phyloP scores from a whole-genome alignment of 1,139 yeast genomes.

The Geotrichum klebahnii region DNA sequence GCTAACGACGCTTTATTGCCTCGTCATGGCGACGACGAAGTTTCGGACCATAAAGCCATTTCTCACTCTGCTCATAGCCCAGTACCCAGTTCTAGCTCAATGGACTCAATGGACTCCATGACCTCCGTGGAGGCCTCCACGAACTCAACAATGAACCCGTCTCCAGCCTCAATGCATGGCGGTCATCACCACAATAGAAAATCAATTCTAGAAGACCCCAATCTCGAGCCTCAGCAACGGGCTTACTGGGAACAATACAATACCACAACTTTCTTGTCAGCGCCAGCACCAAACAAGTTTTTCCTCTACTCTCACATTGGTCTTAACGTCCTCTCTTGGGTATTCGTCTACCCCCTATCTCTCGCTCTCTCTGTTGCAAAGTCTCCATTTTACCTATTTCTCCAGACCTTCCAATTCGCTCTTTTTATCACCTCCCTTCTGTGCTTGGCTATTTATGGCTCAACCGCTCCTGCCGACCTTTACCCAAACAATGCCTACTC shows the following conservation, averaged over 20 bases:
- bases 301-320: constrained; percentile 57
- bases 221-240: constrained; percentile 66
- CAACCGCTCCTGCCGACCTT: constrained; percentile 56
- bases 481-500: constrained; percentile 77
- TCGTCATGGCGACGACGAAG: constrained; percentile 7
- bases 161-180: constrained; percentile 35
- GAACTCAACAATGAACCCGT: constrained; percentile 30
- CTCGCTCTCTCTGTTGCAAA: constrained; percentile 60
- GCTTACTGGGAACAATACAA: constrained; percentile 75
- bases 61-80: constrained; percentile 14
- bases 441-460: constrained; percentile 57
- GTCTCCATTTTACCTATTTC: constrained; percentile 56
- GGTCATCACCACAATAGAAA: constrained; percentile 53
- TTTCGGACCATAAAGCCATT: neutral
- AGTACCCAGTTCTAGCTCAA: constrained; percentile 11
- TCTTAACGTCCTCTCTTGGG: constrained; percentile 46
- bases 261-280: constrained; percentile 70
- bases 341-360: constrained; percentile 64
- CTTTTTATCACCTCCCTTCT: constrained; percentile 51
- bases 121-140: no score
- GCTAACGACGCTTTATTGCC: neutral
- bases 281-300: constrained; percentile 46
- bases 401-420: constrained; percentile 50
- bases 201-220: constrained; percentile 63
- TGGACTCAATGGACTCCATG: neutral